These are phyloP conservation scores for Agaricus blazei DNA, from an alignment of 768 basidiomycete species.

Conservation along the genomic window DNA sequence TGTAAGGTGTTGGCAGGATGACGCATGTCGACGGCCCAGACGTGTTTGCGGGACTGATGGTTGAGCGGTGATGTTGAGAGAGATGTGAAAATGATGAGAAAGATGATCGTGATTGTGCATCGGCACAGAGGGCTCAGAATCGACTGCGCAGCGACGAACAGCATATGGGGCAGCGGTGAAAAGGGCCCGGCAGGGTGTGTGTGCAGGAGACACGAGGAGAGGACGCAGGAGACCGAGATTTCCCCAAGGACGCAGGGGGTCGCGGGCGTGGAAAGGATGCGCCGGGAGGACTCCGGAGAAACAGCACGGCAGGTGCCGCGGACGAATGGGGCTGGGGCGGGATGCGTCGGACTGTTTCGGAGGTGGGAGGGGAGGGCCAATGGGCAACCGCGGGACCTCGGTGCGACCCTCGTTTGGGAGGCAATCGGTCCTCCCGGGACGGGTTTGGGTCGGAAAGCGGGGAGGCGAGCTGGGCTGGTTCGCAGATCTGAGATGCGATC, in stretches of 20 bases:
- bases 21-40: too few species aligned
- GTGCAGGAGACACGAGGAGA: background rate
- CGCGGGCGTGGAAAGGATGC: background rate
- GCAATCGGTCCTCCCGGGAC: background rate
- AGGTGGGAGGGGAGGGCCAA: slow-evolving; percentile 10
- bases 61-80: background rate
- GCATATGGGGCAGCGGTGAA: too few species aligned
- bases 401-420: slow-evolving; percentile 10
- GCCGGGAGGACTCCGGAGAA: slow-evolving; percentile 11
- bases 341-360: background rate
- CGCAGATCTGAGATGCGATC: slow-evolving; percentile 11
- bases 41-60: too few species aligned
- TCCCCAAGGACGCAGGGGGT: background rate
- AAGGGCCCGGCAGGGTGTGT: too few species aligned
- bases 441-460: background rate
- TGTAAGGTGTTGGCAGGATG: too few species aligned
- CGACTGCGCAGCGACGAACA: too few species aligned
- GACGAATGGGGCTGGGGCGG: background rate
- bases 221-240: slow-evolving; percentile 3
- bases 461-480: background rate
- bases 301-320: slow-evolving; percentile 6
- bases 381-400: slow-evolving; percentile 23
- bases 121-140: too few species aligned
- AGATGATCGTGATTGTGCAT: too few species aligned
- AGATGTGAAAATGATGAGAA: too few species aligned